Conservation (phyloP, 208 protist genomes). For the Naegleria gruberi region DNA sequence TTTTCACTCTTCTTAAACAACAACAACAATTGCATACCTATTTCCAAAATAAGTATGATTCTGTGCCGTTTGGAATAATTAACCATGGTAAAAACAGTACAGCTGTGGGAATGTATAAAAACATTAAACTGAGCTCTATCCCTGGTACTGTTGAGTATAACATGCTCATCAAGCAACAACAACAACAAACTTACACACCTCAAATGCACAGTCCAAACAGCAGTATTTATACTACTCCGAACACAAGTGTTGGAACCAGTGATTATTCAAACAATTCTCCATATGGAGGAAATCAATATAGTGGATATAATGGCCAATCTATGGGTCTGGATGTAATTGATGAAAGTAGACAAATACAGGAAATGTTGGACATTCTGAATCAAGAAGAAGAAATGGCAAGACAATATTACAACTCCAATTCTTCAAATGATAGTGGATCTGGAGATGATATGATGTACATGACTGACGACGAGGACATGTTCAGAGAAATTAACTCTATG, state of each 20-base stretch:
- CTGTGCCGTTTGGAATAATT: slow-evolving; percentile 6
- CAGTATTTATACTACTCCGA: not conserved
- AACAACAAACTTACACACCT: not conserved
- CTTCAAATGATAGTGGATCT: not conserved
- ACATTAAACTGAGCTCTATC: not conserved
- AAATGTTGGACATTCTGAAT: not conserved
- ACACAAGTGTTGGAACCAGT: too few relatives aligned
- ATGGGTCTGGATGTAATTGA: not conserved
- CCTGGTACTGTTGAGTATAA: not conserved
- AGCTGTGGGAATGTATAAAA: not conserved
- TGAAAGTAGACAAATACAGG: not conserved
- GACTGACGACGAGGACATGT: not conserved
- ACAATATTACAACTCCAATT: not conserved
- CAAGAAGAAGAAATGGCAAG: not conserved
- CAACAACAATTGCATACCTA: not conserved
- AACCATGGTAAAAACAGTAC: slow-evolving; percentile 5
- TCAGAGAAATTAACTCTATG: not conserved
- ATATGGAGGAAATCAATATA: not conserved
- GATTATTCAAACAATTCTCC: not conserved
- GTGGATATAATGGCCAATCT: not conserved
- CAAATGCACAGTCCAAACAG: not conserved
- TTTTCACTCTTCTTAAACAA: not conserved
- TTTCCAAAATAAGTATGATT: not conserved
- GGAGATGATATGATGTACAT: not conserved
- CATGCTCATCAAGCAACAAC: not conserved